These are phyloP conservation scores for Zygosaccharomyces bisporus DNA, from an alignment of 805 yeast genomes.

Conservation along the genomic window DNA sequence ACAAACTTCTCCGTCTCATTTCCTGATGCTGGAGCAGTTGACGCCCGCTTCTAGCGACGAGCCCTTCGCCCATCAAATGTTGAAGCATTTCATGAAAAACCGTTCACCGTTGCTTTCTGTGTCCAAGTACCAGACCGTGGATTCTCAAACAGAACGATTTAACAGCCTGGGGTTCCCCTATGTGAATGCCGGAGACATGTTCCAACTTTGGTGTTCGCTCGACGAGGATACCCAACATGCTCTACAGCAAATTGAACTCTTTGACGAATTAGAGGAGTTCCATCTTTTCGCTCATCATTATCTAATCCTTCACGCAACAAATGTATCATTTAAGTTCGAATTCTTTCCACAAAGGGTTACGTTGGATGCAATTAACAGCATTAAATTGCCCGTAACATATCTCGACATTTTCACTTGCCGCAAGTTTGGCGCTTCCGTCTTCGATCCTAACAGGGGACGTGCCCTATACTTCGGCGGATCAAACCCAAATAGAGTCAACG, in stretches of 20 bases:
- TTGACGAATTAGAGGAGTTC: conserved; percentile 85
- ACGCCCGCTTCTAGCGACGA: conserved; percentile 59
- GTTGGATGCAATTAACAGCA: neutral
- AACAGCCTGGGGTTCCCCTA: conserved; percentile 41
- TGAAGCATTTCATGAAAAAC: conserved; percentile 62
- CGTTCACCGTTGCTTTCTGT: conserved; percentile 70
- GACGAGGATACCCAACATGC: conserved; percentile 37
- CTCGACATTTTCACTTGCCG: conserved; percentile 14
- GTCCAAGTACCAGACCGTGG: conserved; percentile 47
- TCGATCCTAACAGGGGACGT: conserved; percentile 6
- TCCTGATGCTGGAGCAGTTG: conserved; percentile 66
- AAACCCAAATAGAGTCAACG: conserved; percentile 28
- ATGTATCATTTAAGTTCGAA: conserved; percentile 15
- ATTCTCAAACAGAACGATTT: conserved; percentile 51
- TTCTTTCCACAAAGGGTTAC: neutral
- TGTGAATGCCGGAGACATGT: conserved; percentile 52
- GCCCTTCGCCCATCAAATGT: conserved; percentile 72
- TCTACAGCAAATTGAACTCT: conserved; percentile 55
- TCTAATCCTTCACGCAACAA: conserved; percentile 61
- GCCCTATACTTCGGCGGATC: conserved; percentile 40
- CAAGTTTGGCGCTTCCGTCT: conserved; percentile 26
- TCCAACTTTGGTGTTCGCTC: conserved; percentile 56
- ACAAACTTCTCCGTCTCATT: conserved; percentile 48
- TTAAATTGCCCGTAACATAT: conserved; percentile 1
- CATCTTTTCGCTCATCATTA: conserved; percentile 73